Percentiles rank a stretch among this genome's conserved stretches.
Evolutionary conservation across 805 yeast genomes (phyloP).

Genomic region (Hanseniaspora nectarophila): DNA sequence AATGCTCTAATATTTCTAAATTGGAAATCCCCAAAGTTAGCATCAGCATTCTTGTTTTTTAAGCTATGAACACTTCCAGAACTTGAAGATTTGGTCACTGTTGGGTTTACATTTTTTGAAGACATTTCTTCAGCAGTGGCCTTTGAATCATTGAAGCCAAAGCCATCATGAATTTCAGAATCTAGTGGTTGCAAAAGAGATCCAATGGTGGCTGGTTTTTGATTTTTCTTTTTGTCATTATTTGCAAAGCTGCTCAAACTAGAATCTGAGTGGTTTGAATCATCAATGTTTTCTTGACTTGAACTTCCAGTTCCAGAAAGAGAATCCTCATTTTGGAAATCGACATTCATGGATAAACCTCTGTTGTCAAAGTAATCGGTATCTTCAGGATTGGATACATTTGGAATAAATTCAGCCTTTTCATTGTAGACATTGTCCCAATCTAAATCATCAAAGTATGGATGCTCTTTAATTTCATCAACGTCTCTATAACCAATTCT

Average conservation of each 20-base stretch:
- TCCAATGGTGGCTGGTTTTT: constrained; percentile 5
- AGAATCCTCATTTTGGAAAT: constrained; percentile 37
- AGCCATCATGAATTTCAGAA: neutral
- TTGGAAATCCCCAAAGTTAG: constrained; percentile 85
- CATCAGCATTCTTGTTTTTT: constrained; percentile 34
- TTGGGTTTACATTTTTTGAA: neutral
- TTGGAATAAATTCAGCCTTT: constrained; percentile 76
- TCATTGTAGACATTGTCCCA: constrained; percentile 65
- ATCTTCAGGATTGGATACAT: constrained; percentile 62
- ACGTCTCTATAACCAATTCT: constrained; percentile 75
- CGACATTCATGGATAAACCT: constrained; percentile 60
- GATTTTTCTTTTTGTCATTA: neutral
- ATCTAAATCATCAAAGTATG: constrained; percentile 56
- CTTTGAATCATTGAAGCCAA: neutral
- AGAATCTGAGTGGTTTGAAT: neutral
- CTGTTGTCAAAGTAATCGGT: constrained; percentile 86
- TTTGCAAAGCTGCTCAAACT: neutral
- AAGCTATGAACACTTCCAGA: constrained; percentile 47
- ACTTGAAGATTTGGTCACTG: neutral
- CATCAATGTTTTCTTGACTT: neutral
- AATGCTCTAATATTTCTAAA: constrained; percentile 80
- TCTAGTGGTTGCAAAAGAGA: constrained; percentile 5
- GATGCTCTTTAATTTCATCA: constrained; percentile 65
- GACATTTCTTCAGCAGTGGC: no score
- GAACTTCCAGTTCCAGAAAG: constrained; percentile 27